A percentile compares a stretch with the other conserved stretches of the same genome.
Conservation (phyloP, 495 filamentous ascomycete genomes). For the Podospora fimiseda region DNA sequence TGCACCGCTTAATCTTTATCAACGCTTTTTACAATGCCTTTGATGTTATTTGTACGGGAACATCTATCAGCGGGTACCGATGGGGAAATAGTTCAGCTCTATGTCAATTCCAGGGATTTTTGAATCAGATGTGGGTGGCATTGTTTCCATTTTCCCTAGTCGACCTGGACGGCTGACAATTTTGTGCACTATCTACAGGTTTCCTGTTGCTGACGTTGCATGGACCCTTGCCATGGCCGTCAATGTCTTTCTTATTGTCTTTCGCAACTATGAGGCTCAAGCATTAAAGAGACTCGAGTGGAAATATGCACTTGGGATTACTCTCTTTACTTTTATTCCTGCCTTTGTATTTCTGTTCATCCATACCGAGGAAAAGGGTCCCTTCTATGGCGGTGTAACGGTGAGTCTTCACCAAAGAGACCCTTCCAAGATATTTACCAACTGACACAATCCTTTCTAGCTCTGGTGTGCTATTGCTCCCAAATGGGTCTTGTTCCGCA, state of each 20-base stretch:
- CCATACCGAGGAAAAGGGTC: constrained; percentile 29
- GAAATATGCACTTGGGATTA: constrained; percentile 35
- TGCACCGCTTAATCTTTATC: constrained; percentile 44
- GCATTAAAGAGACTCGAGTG: constrained; percentile 35
- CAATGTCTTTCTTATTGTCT: constrained; percentile 43
- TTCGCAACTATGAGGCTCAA: constrained; percentile 35
- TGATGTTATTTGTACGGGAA: constrained; percentile 42
- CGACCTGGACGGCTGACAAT: not conserved
- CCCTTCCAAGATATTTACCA: too few species aligned
- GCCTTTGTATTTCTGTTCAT: constrained; percentile 41
- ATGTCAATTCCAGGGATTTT: constrained; percentile 45
- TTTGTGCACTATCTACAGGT: constrained; percentile 24
- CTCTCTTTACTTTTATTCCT: constrained; percentile 35
- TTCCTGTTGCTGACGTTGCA: constrained; percentile 42
- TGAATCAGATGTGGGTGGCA: constrained; percentile 37
- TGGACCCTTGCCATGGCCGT: constrained; percentile 46
- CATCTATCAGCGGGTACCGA: constrained; percentile 36
- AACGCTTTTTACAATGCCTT: constrained; percentile 43
- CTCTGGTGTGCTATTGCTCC: constrained; percentile 44
- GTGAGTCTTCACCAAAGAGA: too few species aligned
- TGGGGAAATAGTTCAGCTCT: constrained; percentile 33
- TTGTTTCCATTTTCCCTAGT: not conserved
- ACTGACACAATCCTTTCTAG: constrained; percentile 15
- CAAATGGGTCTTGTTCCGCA: constrained; percentile 39
- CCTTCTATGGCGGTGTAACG: constrained; percentile 39